These are phyloP conservation scores for Torulaspora maleeae DNA, from an alignment of 805 yeast species.

Conservation along the genomic window DNA sequence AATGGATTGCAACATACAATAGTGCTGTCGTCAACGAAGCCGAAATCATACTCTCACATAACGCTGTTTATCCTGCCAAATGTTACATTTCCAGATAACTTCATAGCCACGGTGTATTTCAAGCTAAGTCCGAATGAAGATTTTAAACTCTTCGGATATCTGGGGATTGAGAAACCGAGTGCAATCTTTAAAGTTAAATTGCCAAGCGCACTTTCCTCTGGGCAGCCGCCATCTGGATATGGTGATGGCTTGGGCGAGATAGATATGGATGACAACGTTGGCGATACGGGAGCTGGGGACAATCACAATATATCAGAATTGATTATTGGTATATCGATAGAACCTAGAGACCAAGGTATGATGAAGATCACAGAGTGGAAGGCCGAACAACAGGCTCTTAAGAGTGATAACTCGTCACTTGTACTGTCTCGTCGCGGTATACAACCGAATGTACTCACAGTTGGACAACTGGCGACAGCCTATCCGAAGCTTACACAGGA, in stretches of 20 bases:
- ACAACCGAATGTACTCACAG: constrained; percentile 25
- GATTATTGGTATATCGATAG: constrained; percentile 85
- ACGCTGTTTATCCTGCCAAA: constrained; percentile 85
- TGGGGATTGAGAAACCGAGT: constrained; percentile 68
- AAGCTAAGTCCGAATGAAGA: constrained; percentile 61
- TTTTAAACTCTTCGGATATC: constrained; percentile 62
- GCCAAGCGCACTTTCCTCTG: constrained; percentile 14
- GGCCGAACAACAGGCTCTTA: constrained; percentile 17
- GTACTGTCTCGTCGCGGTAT: constrained; percentile 30
- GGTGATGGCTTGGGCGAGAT: constrained; percentile 51
- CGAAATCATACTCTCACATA: constrained; percentile 54
- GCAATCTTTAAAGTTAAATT: constrained; percentile 80
- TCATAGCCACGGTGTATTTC: constrained; percentile 82
- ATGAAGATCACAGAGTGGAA: constrained; percentile 47
- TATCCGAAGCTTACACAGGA: constrained; percentile 47
- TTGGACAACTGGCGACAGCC: constrained; percentile 32
- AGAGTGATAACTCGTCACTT: constrained; percentile 24
- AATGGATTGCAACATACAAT: constrained; percentile 37
- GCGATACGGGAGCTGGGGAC: constrained; percentile 36
- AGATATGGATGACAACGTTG: constrained; percentile 50
- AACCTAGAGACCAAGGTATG: constrained; percentile 65
- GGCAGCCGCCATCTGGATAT: constrained; percentile 13
- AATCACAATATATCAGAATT: constrained; percentile 38
- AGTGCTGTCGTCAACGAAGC: constrained; percentile 34
- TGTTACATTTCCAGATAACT: constrained; percentile 61